Percentiles rank a stretch among this genome's conserved stretches.
These are phyloP conservation scores for Lichtheimia corymbifera DNA, from an alignment of 371 early-diverging fungal species.

Conservation along the genomic window DNA sequence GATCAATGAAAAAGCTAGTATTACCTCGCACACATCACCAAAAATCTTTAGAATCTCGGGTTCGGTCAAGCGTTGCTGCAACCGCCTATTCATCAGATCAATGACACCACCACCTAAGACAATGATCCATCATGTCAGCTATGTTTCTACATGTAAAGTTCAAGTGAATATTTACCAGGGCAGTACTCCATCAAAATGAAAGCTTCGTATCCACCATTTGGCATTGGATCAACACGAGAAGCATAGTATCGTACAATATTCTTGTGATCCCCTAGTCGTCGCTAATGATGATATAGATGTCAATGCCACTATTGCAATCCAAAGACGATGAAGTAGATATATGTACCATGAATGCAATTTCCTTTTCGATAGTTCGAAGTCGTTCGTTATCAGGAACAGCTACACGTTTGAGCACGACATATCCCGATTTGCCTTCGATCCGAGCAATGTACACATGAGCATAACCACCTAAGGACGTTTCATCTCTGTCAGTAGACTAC, in stretches of 20 bases:
- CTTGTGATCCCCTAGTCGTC: conserved; percentile 73
- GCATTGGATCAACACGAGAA: conserved; percentile 63
- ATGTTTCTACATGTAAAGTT: not conserved
- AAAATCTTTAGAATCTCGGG: conserved; percentile 85
- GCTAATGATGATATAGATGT: conserved; percentile 36
- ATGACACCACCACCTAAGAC: conserved; percentile 77
- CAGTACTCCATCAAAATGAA: conserved; percentile 92
- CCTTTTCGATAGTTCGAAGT: conserved; percentile 65
- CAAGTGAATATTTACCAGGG: conserved; percentile 51
- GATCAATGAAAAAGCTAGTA: not conserved
- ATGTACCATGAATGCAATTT: conserved; percentile 77
- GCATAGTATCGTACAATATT: conserved; percentile 84
- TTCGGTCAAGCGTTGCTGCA: conserved; percentile 74
- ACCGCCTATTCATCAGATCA: conserved; percentile 82
- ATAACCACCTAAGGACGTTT: conserved; percentile 64
- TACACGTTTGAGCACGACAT: conserved; percentile 78
- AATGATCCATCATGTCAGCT: not conserved
- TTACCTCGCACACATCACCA: conserved; percentile 76
- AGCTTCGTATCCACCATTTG: conserved; percentile 71
- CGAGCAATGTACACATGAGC: conserved; percentile 87
- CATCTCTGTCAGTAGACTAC: too few relatives aligned
- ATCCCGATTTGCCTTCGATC: conserved; percentile 50
- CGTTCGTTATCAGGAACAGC: conserved; percentile 72
- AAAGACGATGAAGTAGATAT: conserved; percentile 2
- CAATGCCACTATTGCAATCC: not conserved